Evolutionary conservation across 139 green algal species (phyloP).

Genomic region (Bryopsis sp.): DNA sequence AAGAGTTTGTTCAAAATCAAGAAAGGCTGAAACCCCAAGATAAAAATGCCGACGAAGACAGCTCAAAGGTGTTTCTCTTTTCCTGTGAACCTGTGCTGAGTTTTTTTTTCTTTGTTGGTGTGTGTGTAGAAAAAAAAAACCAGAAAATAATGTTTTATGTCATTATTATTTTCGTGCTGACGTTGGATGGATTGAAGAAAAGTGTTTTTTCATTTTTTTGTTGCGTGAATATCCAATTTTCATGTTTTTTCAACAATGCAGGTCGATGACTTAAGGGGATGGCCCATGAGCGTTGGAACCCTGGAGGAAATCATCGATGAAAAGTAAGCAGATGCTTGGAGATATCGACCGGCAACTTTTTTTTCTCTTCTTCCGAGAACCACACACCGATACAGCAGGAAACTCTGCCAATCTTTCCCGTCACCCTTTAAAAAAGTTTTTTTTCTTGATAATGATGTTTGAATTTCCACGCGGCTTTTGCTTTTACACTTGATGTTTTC

Average conservation of each 20-base stretch:
- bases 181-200: too few relatives aligned
- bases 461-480: too few relatives aligned
- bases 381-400: too few relatives aligned
- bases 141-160: not conserved
- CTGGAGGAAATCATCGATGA: conserved; percentile 99
- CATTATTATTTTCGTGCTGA: too few relatives aligned
- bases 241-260: conserved; percentile 30
- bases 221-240: too few relatives aligned
- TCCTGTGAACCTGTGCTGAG: not conserved
- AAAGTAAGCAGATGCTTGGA: conserved; percentile 68
- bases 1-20: conserved; percentile 96
- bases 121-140: not conserved
- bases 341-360: too few relatives aligned
- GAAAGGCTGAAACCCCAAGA: conserved; percentile 84
- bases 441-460: not conserved
- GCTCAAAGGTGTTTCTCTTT: conserved; percentile 50
- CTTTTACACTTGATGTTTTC: too few relatives aligned
- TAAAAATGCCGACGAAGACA: conserved; percentile 89
- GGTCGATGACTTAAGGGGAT: conserved; percentile 93
- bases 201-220: too few relatives aligned
- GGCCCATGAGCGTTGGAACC: conserved; percentile 85
- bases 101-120: not conserved
- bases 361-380: too few relatives aligned
- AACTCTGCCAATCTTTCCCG: too few relatives aligned
- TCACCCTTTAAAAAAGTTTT: too few relatives aligned